Evolutionary conservation across 352 stramenopile genomes (phyloP), one percentile per base, ranked within the genome.

Genomic region (Phytophthora crassamura): DNA sequence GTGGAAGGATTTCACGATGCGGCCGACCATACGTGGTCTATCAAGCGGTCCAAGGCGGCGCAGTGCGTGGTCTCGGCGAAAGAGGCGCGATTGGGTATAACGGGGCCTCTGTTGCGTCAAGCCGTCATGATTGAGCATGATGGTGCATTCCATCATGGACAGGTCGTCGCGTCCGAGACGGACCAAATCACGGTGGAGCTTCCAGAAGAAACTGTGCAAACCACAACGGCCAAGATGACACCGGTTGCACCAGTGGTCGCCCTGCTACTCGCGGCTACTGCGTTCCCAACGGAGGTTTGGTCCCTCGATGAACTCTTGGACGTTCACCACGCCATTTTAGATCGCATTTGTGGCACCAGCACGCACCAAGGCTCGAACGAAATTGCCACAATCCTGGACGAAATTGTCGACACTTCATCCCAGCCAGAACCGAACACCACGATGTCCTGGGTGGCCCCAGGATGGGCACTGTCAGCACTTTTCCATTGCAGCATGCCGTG

Each of bases 1-100:
- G 16, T 54, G 15, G 32, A 42, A 5, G 47, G 47, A n/a, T 15
- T 54, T 2, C 47, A 54, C n/a, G 47, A 54, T 32, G 47, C 47
- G n/a, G 33, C 47, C 4, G 47, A 12, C 4, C 4, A 42, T 6
- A 42, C 30, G 3, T 54, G 47, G 47, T 10, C n/a, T 1, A 39
- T 54, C 9, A 42, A 38, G 16, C 32, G 33, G 3, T 2, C 33
- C 4, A 2, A 20, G 2, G 15, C 4, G 9, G 32, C 15, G 5
- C 14, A 15, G 1, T 33, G 47, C 15, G 33, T 33, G 6, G 47
- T 54, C 2, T 16, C 32, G 4, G 16, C 47, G 14, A 9, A 32
- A 11, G 32, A 54, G 42, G 47, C 47, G 8, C n/a, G n/a, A n/a
- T n/a, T n/a, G n/a, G n/a, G n/a, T n/a, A n/a, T n/a, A n/a, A n/a